Evolutionary conservation across 2,329 filamentous ascomycete species (phyloP).

Genomic region (Aspergillus vadensis): DNA sequence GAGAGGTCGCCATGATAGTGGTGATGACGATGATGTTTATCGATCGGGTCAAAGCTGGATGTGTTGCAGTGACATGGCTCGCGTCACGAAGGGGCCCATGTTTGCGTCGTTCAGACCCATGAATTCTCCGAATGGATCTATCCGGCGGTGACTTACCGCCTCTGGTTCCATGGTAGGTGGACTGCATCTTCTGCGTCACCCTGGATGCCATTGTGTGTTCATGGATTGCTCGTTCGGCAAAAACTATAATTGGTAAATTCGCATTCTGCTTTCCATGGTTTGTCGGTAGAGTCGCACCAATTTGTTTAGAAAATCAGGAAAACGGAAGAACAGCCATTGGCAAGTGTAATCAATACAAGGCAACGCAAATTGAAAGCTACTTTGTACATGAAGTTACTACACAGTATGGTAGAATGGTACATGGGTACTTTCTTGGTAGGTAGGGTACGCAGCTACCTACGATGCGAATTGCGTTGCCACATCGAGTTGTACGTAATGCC

Average conservation of each 20-base stretch:
- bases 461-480: constrained; percentile 3
- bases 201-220: constrained; percentile 14
- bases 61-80: neutral
- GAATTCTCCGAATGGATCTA: constrained; percentile 14
- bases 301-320: neutral
- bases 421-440: too few relatives aligned
- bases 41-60: neutral
- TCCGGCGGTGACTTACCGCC: constrained; percentile 20
- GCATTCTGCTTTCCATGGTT: neutral
- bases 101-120: neutral
- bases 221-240: constrained; percentile 6
- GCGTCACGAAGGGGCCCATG: neutral
- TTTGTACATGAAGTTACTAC: too few relatives aligned
- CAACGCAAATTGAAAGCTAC: neutral
- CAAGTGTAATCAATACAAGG: neutral
- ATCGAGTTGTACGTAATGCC: neutral
- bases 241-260: constrained; percentile 10
- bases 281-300: neutral
- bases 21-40: neutral
- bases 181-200: constrained; percentile 16
- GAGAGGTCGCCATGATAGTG: neutral
- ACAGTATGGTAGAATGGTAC: too few relatives aligned
- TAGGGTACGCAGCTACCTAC: too few relatives aligned
- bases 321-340: neutral
- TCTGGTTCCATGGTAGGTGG: constrained; percentile 7